phyloP scores from a whole-genome alignment of 2,329 filamentous ascomycete species.

The Exophiala sideris region DNA sequence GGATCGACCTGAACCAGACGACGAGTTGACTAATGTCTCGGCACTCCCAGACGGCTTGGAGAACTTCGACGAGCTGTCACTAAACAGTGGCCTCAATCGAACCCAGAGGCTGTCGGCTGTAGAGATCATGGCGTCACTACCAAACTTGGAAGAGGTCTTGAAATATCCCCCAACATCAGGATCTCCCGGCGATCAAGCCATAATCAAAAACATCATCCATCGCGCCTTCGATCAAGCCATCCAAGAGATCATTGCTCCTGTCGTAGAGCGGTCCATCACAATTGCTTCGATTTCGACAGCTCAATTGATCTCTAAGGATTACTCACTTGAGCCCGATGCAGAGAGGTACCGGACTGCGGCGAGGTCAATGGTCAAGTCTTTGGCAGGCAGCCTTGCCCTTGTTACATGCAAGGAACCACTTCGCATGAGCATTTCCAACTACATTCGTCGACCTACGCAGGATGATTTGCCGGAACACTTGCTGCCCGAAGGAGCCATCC shows the following conservation, averaged over 20 bases:
- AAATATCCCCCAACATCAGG: conserved; percentile 74
- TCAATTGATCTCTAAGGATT: conserved; percentile 94
- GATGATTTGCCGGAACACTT: conserved; percentile 53
- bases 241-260: conserved; percentile 93
- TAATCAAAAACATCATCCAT: conserved; percentile 71
- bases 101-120: conserved; percentile 73
- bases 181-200: conserved; percentile 68
- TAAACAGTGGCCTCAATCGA: conserved; percentile 66
- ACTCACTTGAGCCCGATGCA: conserved; percentile 87
- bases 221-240: conserved; percentile 85
- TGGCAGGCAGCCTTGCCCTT: conserved; percentile 86
- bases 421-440: conserved; percentile 94
- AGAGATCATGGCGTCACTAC: conserved; percentile 73
- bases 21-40: conserved; percentile 54
- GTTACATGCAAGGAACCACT: conserved; percentile 99
- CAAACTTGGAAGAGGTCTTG: conserved; percentile 75
- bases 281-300: conserved; percentile 96
- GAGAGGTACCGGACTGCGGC: conserved; percentile 81
- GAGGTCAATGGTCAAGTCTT: conserved; percentile 89
- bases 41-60: conserved; percentile 69
- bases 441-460: conserved; percentile 76
- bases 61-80: conserved; percentile 74
- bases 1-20: conserved; percentile 49
- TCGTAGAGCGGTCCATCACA: conserved; percentile 94
- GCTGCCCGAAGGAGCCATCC: conserved; percentile 87